Percentiles rank a stretch among this genome's conserved stretches.
These are phyloP conservation scores for Gymnopilus junonius DNA, from an alignment of 768 basidiomycete genomes.

Conservation along the genomic window DNA sequence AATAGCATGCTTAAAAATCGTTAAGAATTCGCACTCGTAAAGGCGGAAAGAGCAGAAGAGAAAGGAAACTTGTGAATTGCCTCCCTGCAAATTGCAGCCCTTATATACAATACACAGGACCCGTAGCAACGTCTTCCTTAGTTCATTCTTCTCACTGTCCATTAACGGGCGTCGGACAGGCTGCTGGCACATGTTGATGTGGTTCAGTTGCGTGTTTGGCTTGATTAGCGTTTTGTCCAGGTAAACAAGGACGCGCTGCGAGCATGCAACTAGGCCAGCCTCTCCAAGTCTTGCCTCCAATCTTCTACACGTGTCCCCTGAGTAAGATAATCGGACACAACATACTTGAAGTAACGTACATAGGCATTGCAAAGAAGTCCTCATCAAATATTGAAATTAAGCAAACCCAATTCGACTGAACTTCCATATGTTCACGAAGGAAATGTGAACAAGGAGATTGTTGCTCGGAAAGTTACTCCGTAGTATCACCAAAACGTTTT, in stretches of 20 bases:
- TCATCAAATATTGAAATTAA: slow-evolving; percentile 1
- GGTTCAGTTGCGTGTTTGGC: slow-evolving; percentile 14
- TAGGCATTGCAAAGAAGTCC: slow-evolving; percentile 5
- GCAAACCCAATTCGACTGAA: background rate
- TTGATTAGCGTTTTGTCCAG: slow-evolving; percentile 16
- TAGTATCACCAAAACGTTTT: background rate
- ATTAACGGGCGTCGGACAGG: slow-evolving; percentile 17
- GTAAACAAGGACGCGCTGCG: slow-evolving; percentile 10
- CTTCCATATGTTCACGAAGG: background rate
- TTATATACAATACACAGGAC: background rate
- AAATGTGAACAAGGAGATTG: slow-evolving; percentile 2
- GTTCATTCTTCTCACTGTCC: slow-evolving; percentile 12
- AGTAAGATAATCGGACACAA: slow-evolving; percentile 17
- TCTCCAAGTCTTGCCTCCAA: slow-evolving; percentile 13
- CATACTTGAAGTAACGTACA: slow-evolving; percentile 3
- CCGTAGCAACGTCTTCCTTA: slow-evolving; percentile 18
- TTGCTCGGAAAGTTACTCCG: slow-evolving; percentile 7
- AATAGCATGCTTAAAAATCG: slow-evolving; percentile 39
- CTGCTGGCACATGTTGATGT: slow-evolving; percentile 28
- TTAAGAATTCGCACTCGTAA: slow-evolving; percentile 11
- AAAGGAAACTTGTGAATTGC: slow-evolving; percentile 21
- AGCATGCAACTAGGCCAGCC: slow-evolving; percentile 8
- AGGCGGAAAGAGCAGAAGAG: slow-evolving; percentile 20
- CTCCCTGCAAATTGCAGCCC: slow-evolving; percentile 15
- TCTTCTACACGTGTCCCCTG: slow-evolving; percentile 13